A percentile compares a stretch with the other conserved stretches of the same genome.
Evolutionary conservation across 1,139 yeast species (phyloP).

Genomic region (Scheffersomyces titani): DNA sequence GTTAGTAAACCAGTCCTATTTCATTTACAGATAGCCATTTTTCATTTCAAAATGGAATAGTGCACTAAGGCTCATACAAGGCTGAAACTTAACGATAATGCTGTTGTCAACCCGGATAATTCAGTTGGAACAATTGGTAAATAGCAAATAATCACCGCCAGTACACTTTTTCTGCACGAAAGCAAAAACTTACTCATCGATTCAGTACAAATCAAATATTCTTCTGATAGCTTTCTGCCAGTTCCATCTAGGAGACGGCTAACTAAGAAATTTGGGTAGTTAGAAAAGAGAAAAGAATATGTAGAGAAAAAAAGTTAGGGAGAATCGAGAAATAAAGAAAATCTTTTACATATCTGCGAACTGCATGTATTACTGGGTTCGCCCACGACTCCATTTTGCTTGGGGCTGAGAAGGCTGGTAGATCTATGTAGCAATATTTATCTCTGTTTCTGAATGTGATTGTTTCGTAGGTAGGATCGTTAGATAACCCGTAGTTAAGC

Average conservation of each 20-base stretch:
- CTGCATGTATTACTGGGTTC: not conserved
- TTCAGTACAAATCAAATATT: constrained; percentile 9
- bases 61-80: constrained; percentile 65
- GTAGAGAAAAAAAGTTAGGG: not conserved
- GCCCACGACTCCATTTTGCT: not conserved
- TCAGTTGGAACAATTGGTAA: constrained; percentile 85
- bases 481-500: not conserved
- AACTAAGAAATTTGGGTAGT: no score
- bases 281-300: no score
- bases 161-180: constrained; percentile 3
- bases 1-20: constrained; percentile 1
- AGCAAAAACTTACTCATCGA: constrained; percentile 3
- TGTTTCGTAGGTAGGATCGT: not conserved
- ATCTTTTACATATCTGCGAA: not conserved
- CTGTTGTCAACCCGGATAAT: constrained; percentile 70
- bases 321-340: not conserved
- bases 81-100: constrained; percentile 84
- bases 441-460: not conserved
- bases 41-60: not conserved
- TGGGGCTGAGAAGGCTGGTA: not conserved
- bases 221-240: constrained; percentile 4
- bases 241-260: not conserved
- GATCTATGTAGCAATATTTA: not conserved
- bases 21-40: not conserved
- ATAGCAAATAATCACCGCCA: constrained; percentile 71